A percentile compares a stretch with the other conserved stretches of the same genome.
These are phyloP conservation scores for Protoeuglena noctilucae DNA, from an alignment of 139 green algal genomes.

Conservation along the genomic window DNA sequence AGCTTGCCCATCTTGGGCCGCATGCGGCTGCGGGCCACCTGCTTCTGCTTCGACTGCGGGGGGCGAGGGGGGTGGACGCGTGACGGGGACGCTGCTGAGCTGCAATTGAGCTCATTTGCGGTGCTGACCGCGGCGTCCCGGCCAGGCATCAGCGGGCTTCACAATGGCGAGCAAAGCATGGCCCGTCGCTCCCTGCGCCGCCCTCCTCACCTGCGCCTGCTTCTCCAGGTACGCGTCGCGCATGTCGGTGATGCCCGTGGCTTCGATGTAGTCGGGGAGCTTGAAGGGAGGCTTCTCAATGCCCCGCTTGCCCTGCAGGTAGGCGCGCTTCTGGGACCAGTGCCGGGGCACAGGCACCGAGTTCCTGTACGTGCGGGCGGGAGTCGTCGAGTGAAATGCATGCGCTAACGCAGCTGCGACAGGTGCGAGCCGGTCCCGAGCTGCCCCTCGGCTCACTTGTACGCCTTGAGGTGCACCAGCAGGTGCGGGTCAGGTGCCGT, in stretches of 20 bases:
- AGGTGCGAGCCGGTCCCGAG: background rate
- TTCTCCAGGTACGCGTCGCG: constrained; percentile 59
- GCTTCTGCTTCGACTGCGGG: constrained; percentile 82
- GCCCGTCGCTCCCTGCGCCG: no score
- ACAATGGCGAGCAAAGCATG: no score
- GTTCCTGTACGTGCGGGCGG: constrained; percentile 58
- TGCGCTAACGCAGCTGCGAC: background rate
- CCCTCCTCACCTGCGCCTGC: no score
- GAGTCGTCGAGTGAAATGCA: background rate
- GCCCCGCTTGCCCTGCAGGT: constrained; percentile 87
- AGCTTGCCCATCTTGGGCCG: constrained; percentile 86
- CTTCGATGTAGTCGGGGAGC: constrained; percentile 93
- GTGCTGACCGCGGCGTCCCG: no score
- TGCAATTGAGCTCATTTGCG: background rate
- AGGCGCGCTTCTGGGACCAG: constrained; percentile 94
- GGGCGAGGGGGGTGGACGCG: no score
- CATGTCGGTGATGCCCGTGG: constrained; percentile 89
- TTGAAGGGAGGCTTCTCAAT: constrained; percentile 96
- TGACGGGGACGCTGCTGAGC: no score
- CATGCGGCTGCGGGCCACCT: constrained; percentile 45
- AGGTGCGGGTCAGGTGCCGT: constrained; percentile 75
- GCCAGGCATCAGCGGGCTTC: no score
- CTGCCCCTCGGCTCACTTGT: no score
- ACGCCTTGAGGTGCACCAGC: constrained; percentile 86
- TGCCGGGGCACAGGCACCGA: constrained; percentile 82